Evolutionary conservation across 768 basidiomycete species (phyloP).

Genomic region (Tylopilus intermedius): DNA sequence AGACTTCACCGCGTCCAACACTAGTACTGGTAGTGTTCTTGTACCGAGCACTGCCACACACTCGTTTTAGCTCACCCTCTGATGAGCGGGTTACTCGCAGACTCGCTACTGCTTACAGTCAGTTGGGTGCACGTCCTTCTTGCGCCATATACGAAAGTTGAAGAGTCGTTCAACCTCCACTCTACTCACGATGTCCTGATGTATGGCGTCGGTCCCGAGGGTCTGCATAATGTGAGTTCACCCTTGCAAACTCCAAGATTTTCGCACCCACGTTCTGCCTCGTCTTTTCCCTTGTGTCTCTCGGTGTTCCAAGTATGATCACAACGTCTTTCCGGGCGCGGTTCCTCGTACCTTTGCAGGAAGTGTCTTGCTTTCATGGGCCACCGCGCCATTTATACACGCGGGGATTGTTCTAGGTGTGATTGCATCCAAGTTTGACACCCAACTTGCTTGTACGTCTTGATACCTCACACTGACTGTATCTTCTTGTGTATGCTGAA

Average conservation of each 20-base stretch:
- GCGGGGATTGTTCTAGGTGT: conserved; percentile 40
- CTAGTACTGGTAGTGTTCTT: not conserved
- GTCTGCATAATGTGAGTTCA: conserved; percentile 46
- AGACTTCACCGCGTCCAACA: too few relatives aligned
- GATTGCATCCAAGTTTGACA: conserved; percentile 51
- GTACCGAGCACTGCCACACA: not conserved
- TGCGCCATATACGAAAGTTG: conserved; percentile 92
- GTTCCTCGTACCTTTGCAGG: conserved; percentile 87
- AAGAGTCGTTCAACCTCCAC: conserved; percentile 95
- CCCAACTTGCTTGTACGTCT: conserved; percentile 66
- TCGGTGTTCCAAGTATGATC: conserved; percentile 66
- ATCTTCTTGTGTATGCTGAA: not conserved
- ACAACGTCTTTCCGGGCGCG: conserved; percentile 81
- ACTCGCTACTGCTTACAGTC: conserved; percentile 45
- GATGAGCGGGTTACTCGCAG: conserved; percentile 34
- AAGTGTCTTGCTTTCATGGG: conserved; percentile 60
- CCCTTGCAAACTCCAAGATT: not conserved
- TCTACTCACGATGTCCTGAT: conserved; percentile 83
- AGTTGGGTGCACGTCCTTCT: conserved; percentile 67
- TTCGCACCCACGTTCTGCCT: conserved; percentile 6
- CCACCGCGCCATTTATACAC: conserved; percentile 46
- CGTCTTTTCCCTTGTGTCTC: not conserved
- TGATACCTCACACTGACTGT: not conserved
- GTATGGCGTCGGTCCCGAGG: conserved; percentile 51
- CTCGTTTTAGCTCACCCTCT: not conserved